Percentiles rank a stretch among this genome's conserved stretches.
phyloP scores from a whole-genome alignment of 2,329 filamentous ascomycete genomes.

The Colletotrichum tropicale region DNA sequence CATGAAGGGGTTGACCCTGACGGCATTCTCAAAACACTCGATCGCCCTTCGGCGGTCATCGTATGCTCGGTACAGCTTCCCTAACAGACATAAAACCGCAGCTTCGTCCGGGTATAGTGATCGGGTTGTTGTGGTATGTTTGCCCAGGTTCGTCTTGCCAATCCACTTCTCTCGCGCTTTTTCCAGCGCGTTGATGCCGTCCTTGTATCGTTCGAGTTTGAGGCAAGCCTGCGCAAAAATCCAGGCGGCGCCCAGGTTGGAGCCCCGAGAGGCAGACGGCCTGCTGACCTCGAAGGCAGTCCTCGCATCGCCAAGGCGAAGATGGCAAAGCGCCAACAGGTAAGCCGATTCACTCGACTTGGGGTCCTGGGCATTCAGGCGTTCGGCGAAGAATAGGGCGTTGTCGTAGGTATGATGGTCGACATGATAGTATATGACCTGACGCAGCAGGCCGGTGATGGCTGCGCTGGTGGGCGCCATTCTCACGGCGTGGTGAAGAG shows the following conservation, averaged over 20 bases:
- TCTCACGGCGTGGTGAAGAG: slow-evolving; percentile 17
- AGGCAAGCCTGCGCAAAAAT: slow-evolving; percentile 91
- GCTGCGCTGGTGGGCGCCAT: slow-evolving; percentile 60
- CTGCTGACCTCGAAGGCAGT: slow-evolving; percentile 87
- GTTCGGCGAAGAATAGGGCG: slow-evolving; percentile 90
- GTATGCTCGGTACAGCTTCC: slow-evolving; percentile 84
- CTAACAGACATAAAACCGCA: slow-evolving; percentile 81
- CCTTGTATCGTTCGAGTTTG: slow-evolving; percentile 76
- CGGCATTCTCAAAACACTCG: slow-evolving; percentile 83
- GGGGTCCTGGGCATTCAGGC: slow-evolving; percentile 83
- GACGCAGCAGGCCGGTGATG: slow-evolving; percentile 58
- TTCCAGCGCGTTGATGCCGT: slow-evolving; percentile 84
- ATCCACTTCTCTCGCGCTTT: slow-evolving; percentile 79
- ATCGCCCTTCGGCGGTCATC: slow-evolving; percentile 85
- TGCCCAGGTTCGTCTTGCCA: slow-evolving; percentile 78
- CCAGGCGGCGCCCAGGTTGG: slow-evolving; percentile 86
- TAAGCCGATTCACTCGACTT: slow-evolving; percentile 81
- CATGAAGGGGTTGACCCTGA: slow-evolving; percentile 93
- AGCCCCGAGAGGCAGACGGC: slow-evolving; percentile 69
- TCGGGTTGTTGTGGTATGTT: slow-evolving; percentile 78
- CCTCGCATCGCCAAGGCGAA: slow-evolving; percentile 81
- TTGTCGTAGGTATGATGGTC: slow-evolving; percentile 91
- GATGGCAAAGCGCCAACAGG: slow-evolving; percentile 83
- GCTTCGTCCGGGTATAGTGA: slow-evolving; percentile 82
- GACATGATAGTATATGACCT: slow-evolving; percentile 72